phyloP scores from a whole-genome alignment of 371 early-diverging fungal genomes.

The Mortierella sp. region DNA sequence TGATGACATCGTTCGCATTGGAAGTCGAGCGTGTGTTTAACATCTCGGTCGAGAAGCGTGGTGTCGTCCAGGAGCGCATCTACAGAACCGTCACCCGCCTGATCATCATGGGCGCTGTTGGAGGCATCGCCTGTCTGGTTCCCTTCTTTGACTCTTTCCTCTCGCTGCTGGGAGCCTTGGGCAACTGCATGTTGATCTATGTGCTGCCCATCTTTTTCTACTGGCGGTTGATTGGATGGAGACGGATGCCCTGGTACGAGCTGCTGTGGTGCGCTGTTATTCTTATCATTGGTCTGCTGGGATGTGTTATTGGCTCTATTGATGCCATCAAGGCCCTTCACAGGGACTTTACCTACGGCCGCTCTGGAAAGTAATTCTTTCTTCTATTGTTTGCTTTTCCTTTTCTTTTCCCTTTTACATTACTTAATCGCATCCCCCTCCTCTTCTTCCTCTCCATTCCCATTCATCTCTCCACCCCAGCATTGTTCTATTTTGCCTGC shows the following conservation, averaged over 20 bases:
- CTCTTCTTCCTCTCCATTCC: background rate
- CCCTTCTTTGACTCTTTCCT: conserved; percentile 87
- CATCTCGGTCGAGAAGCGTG: conserved; percentile 23
- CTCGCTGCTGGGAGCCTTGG: conserved; percentile 85
- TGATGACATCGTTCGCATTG: conserved; percentile 82
- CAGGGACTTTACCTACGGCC: conserved; percentile 31
- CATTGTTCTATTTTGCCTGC: background rate
- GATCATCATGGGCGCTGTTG: conserved; percentile 62
- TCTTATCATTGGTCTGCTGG: conserved; percentile 75
- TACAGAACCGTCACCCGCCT: conserved; percentile 70
- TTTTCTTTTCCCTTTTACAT: background rate
- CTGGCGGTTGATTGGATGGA: conserved; percentile 76
- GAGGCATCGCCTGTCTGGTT: conserved; percentile 74
- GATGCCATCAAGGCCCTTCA: conserved; percentile 69
- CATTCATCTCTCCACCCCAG: background rate
- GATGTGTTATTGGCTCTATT: conserved; percentile 82
- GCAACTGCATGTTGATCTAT: conserved; percentile 83
- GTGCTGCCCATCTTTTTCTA: conserved; percentile 87
- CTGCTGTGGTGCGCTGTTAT: conserved; percentile 73
- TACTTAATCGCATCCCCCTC: background rate
- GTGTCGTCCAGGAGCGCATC: conserved; percentile 57
- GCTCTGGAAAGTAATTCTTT: background rate
- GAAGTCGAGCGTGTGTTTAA: conserved; percentile 68
- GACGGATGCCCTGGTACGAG: conserved; percentile 70
- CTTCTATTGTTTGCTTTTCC: too few species aligned